A percentile compares a stretch with the other conserved stretches of the same genome.
Evolutionary conservation across 2,329 filamentous ascomycete species (phyloP).

Genomic region (Aspergillus floridensis): DNA sequence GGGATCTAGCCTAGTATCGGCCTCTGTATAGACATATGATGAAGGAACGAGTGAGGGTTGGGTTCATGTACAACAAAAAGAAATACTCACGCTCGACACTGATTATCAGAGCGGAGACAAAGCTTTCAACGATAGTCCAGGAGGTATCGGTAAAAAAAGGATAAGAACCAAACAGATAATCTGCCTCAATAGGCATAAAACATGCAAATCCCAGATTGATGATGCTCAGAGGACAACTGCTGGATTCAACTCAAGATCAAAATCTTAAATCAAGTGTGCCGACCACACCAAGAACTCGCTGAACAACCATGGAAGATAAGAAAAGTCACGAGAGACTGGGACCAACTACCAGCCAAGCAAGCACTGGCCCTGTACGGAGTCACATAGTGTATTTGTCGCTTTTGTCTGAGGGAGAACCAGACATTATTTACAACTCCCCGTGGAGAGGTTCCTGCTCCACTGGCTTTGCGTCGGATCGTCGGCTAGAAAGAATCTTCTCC

Average conservation of each 20-base stretch:
- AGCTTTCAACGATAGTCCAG: neutral
- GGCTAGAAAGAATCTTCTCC: slow-evolving; percentile 67
- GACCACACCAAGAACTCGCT: neutral
- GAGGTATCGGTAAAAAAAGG: neutral
- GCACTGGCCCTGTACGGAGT: neutral
- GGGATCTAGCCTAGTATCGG: neutral
- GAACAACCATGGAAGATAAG: neutral
- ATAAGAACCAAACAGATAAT: neutral
- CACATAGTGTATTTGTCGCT: neutral
- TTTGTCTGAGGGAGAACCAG: neutral
- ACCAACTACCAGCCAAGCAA: neutral
- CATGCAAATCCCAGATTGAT: slow-evolving; percentile 3
- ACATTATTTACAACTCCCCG: slow-evolving; percentile 24
- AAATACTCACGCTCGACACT: neutral
- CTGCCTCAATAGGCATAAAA: neutral
- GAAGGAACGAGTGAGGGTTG: neutral
- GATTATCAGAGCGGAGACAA: neutral
- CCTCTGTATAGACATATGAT: neutral
- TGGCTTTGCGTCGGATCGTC: slow-evolving; percentile 38
- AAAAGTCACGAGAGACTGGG: neutral
- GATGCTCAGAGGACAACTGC: neutral
- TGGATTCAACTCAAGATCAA: neutral
- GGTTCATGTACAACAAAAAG: neutral
- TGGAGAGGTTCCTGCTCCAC: slow-evolving; percentile 18
- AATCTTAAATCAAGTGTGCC: neutral